Evolutionary conservation across 1,284 basidiomycete species (phyloP).

Genomic region (Rhizoctonia solani): DNA sequence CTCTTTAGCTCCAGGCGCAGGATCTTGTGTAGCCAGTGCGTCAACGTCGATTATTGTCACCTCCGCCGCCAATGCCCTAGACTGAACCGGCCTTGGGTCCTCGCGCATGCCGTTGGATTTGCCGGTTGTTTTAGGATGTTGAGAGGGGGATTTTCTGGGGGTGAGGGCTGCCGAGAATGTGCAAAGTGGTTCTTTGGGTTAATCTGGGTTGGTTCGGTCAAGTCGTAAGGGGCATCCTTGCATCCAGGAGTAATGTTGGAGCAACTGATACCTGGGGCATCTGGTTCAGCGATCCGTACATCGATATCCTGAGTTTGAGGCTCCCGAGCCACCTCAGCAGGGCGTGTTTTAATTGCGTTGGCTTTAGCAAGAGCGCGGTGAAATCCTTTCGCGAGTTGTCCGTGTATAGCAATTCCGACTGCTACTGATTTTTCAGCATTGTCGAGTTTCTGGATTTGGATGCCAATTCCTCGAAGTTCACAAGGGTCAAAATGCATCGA

Average conservation of each 20-base stretch:
- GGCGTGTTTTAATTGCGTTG: constrained; percentile 40
- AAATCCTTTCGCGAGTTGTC: constrained; percentile 63
- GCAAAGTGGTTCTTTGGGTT: too few relatives aligned
- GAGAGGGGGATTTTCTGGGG: too few relatives aligned
- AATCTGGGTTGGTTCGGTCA: neutral
- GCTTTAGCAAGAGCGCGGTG: constrained; percentile 39
- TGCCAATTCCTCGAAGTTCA: constrained; percentile 91
- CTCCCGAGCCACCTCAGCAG: constrained; percentile 37
- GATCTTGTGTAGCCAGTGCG: constrained; percentile 35
- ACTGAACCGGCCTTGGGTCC: too few relatives aligned
- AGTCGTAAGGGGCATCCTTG: neutral
- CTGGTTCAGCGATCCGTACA: too few relatives aligned
- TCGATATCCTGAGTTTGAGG: too few relatives aligned
- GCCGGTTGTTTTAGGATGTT: too few relatives aligned
- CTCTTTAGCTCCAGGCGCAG: neutral
- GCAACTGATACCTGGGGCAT: constrained; percentile 2
- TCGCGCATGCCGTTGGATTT: too few relatives aligned
- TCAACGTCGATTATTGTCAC: neutral
- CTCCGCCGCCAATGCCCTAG: neutral
- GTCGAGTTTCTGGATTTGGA: constrained; percentile 91
- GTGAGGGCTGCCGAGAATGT: too few relatives aligned
- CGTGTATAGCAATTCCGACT: constrained; percentile 45
- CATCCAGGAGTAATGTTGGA: neutral
- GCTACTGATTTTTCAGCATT: constrained; percentile 42
- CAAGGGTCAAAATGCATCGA: constrained; percentile 76